A percentile compares a stretch with the other conserved stretches of the same genome.
Conservation (phyloP, 2,329 filamentous ascomycete genomes). For the Didymella exigua region DNA sequence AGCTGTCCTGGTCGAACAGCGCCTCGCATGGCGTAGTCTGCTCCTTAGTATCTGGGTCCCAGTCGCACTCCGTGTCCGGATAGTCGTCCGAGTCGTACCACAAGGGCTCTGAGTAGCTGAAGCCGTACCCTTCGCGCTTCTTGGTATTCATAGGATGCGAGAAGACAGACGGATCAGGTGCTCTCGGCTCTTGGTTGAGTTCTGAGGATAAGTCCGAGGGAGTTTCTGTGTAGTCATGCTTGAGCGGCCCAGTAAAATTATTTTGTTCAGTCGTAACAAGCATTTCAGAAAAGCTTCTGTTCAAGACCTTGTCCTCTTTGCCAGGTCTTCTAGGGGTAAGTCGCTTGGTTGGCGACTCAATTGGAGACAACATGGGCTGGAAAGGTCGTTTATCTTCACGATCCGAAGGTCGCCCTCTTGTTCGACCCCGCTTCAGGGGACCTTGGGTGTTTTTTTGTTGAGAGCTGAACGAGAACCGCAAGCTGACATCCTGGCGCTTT, state of each 20-base stretch:
- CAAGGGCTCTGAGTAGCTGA: constrained; percentile 31
- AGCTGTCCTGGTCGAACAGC: constrained; percentile 17
- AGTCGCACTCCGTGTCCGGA: constrained; percentile 30
- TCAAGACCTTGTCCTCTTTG: constrained; percentile 10
- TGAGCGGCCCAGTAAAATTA: constrained; percentile 9
- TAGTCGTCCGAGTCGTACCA: constrained; percentile 33
- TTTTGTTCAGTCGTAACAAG: constrained; percentile 9
- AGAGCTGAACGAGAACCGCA: constrained; percentile 26
- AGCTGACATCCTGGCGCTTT: constrained; percentile 12
- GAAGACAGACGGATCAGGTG: constrained; percentile 16
- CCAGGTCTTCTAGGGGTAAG: not conserved
- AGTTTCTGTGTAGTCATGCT: constrained; percentile 5
- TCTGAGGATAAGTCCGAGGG: constrained; percentile 11
- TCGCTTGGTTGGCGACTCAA: constrained; percentile 11
- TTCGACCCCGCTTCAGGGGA: constrained; percentile 14
- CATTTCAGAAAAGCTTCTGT: constrained; percentile 15
- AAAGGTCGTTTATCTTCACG: not conserved
- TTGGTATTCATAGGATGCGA: constrained; percentile 22
- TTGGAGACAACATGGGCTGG: constrained; percentile 1
- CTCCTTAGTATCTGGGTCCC: constrained; percentile 15
- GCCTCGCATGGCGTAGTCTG: not conserved
- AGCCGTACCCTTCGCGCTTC: constrained; percentile 33
- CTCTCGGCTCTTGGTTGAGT: not conserved
- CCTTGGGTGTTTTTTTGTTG: not conserved
- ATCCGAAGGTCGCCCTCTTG: constrained; percentile 6